phyloP scores from a whole-genome alignment of 495 filamentous ascomycete species.

The Daldinia concentrica region DNA sequence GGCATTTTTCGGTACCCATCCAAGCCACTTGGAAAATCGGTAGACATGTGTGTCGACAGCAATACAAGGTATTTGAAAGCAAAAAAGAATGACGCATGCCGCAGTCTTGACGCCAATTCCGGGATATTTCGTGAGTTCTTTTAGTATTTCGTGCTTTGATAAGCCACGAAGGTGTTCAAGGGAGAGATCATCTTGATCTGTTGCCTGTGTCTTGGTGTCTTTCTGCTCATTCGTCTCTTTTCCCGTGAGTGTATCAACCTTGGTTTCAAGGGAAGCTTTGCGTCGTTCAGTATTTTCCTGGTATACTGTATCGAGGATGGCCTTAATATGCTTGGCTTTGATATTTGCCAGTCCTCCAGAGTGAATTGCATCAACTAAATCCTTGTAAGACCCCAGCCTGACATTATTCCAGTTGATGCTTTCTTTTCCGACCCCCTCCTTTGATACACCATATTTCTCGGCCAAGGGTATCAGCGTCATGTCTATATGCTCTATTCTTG shows the following conservation, averaged over 20 bases:
- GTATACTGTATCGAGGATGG: slow-evolving; percentile 81
- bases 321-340: slow-evolving; percentile 83
- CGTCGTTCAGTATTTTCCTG: slow-evolving; percentile 64
- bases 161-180: slow-evolving; percentile 82
- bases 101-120: slow-evolving; percentile 94
- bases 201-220: slow-evolving; percentile 43
- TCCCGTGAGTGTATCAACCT: not conserved
- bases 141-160: slow-evolving; percentile 73
- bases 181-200: slow-evolving; percentile 54
- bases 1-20: slow-evolving; percentile 76
- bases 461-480: slow-evolving; percentile 77
- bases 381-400: slow-evolving; percentile 66
- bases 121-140: slow-evolving; percentile 75
- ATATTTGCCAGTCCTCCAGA: slow-evolving; percentile 72
- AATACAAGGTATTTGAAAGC: slow-evolving; percentile 78
- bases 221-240: slow-evolving; percentile 46
- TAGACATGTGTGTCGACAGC: slow-evolving; percentile 89
- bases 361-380: slow-evolving; percentile 78
- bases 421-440: slow-evolving; percentile 60
- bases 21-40: slow-evolving; percentile 82
- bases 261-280: slow-evolving; percentile 38
- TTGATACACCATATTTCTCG: slow-evolving; percentile 67
- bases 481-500: slow-evolving; percentile 71
- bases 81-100: slow-evolving; percentile 84
- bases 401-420: slow-evolving; percentile 91